Conservation (phyloP, 306 rosid genomes). For the Quercus bicolor region DNA sequence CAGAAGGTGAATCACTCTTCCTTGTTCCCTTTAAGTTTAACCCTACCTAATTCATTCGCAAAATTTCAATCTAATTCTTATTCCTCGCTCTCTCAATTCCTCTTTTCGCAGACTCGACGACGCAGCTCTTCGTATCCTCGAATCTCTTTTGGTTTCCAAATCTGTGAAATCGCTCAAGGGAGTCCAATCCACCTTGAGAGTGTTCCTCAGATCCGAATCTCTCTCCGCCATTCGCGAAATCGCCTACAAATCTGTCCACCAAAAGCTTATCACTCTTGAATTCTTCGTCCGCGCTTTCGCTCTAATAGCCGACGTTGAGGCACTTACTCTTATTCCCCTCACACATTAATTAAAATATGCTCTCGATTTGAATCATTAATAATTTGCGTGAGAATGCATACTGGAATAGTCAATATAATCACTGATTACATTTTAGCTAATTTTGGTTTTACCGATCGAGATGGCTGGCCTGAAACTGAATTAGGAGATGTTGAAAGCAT, state of each 20-base stretch:
- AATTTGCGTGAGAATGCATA: not conserved
- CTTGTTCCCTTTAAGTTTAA: not conserved
- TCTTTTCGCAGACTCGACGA: conserved; percentile 42
- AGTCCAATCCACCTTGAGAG: conserved; percentile 42
- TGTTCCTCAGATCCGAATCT: conserved; percentile 52
- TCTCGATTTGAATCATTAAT: not conserved
- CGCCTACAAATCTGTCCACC: conserved; percentile 39
- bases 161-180: conserved; percentile 51
- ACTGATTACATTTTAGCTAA: not conserved
- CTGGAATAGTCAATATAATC: not conserved
- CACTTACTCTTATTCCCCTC: conserved; percentile 1
- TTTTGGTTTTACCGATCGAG: not conserved
- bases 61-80: not conserved
- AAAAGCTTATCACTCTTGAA: conserved; percentile 66
- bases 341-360: not conserved
- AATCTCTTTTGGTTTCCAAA: conserved; percentile 47
- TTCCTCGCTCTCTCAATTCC: not conserved
- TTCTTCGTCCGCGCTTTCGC: conserved; percentile 71
- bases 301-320: conserved; percentile 72
- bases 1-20: conserved; percentile 39
- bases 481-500: too few relatives aligned
- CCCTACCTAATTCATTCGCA: not conserved
- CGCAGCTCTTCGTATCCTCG: conserved; percentile 46
- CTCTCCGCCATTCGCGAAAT: conserved; percentile 40
- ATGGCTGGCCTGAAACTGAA: not conserved